Evolutionary conservation across 2,329 filamentous ascomycete species (phyloP), one percentile per base, ranked within the genome.

Genomic region (Phoma sp.): DNA sequence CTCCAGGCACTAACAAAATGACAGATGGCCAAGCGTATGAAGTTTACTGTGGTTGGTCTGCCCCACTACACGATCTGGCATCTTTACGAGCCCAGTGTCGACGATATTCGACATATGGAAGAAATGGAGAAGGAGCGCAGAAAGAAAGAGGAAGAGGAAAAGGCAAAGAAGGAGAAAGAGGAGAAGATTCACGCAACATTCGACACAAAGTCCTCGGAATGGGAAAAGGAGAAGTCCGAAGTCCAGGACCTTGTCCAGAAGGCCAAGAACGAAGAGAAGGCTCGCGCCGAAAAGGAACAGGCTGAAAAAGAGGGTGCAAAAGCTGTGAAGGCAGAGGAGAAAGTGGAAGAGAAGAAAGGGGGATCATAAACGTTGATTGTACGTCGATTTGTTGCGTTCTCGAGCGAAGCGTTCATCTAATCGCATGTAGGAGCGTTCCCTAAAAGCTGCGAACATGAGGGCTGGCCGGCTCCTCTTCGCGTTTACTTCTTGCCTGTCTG

Each of bases 11-110:
- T 78, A 49, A 77, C 59, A 33, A 15, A n/a, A 39, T 17, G 58
- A 6, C 55, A 96, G 93, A 99, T 99, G 95, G 91, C 95, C 14
- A 95, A 92, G 76, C 88, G 91, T 56, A 98, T 99, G 95, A 84
- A 90, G 55, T 98, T 91, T 71, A 96, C 93, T 0, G 95, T 99
- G 15, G 90, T 99, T 53, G 95, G 95, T 26, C 83, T 99, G 39
- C 95, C 95, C 6, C 95, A 99, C 74, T 99, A 99, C 76, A 96
- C 92, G 1, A 97, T 99, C 62, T 99, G 95, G 95, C 95, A 99
- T 87, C 82, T 99, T 69, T 99, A 99, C 80, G 95, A 99, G 76
- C 95, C 95, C n/a, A 96, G 92, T 68, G 91, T 97, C 14, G 95
- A 99, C 69, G 95, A 99, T 69, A 91, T 98, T 59, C 88, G 90